Percentiles rank a stretch among this genome's conserved stretches.
Evolutionary conservation across 768 basidiomycete species (phyloP).

Genomic region (Termitomyces sp.): DNA sequence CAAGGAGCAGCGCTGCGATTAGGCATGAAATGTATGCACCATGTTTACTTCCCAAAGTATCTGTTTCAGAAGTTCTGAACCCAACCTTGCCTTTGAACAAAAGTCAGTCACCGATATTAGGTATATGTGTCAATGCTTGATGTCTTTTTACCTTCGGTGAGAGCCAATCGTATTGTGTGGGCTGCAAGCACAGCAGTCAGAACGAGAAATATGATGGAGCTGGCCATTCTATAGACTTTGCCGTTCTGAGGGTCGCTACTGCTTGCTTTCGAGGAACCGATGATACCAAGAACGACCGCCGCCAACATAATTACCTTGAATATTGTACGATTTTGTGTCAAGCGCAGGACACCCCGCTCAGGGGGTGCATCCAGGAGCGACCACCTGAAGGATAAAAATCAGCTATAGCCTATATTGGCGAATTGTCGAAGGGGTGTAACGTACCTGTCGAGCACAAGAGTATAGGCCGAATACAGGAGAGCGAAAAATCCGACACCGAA

Average conservation of each 20-base stretch:
- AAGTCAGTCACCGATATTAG: not conserved
- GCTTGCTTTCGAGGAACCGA: slow-evolving; percentile 20
- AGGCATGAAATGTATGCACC: slow-evolving; percentile 27
- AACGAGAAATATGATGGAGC: slow-evolving; percentile 35
- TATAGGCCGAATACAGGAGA: slow-evolving; percentile 40
- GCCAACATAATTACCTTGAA: slow-evolving; percentile 28
- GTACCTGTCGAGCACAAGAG: slow-evolving; percentile 39
- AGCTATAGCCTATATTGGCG: not conserved
- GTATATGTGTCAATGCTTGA: slow-evolving; percentile 11
- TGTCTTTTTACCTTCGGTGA: slow-evolving; percentile 14
- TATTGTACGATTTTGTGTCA: slow-evolving; percentile 27
- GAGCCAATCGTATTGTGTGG: slow-evolving; percentile 24
- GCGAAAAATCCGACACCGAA: slow-evolving; percentile 42
- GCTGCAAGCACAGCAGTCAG: slow-evolving; percentile 31
- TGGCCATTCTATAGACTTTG: slow-evolving; percentile 26
- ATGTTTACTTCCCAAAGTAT: slow-evolving; percentile 24
- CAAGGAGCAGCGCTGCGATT: slow-evolving; percentile 34
- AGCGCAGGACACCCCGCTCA: slow-evolving; percentile 14
- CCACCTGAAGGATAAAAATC: slow-evolving; percentile 15
- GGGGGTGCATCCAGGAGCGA: slow-evolving; percentile 14
- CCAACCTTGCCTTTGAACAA: not conserved
- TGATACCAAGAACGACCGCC: slow-evolving; percentile 34
- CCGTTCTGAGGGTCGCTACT: slow-evolving; percentile 18
- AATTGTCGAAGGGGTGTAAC: not conserved
- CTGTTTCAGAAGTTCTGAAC: not conserved